These are phyloP conservation scores for Dendrobium catenatum DNA, from an alignment of 106 monocot genomes.

Conservation along the genomic window DNA sequence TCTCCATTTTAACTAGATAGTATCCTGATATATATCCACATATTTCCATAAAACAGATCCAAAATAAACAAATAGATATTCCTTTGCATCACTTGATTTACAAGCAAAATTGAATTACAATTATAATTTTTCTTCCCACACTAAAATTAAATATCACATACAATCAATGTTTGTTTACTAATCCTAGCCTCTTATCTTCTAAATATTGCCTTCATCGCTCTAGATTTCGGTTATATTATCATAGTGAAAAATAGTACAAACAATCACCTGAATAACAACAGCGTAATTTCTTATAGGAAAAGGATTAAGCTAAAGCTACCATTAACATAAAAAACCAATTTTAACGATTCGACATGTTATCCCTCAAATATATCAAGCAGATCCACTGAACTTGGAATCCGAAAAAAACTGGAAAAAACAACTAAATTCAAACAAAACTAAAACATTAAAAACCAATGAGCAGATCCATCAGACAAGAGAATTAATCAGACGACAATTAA, in stretches of 20 bases:
- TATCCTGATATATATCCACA: background rate
- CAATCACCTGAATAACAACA: conserved; percentile 1
- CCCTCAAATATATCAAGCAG: background rate
- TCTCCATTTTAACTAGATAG: background rate
- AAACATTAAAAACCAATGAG: too few relatives aligned
- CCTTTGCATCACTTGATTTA: background rate
- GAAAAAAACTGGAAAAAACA: too few relatives aligned
- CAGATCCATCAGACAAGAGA: too few relatives aligned
- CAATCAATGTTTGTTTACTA: background rate
- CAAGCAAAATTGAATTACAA: background rate
- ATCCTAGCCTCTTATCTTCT: background rate
- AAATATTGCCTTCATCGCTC: too few relatives aligned
- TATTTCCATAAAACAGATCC: background rate
- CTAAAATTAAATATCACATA: background rate
- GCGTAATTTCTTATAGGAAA: background rate
- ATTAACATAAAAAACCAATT: background rate
- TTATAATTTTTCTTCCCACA: background rate
- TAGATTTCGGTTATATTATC: background rate
- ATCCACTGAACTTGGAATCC: background rate
- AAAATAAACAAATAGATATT: background rate
- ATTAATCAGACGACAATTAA: too few relatives aligned
- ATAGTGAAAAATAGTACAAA: background rate
- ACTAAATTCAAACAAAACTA: too few relatives aligned
- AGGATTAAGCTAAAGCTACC: background rate
- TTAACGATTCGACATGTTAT: background rate